Percentiles rank a stretch among this genome's conserved stretches.
phyloP scores from a whole-genome alignment of 768 basidiomycete genomes.

The Suillus sp. region DNA sequence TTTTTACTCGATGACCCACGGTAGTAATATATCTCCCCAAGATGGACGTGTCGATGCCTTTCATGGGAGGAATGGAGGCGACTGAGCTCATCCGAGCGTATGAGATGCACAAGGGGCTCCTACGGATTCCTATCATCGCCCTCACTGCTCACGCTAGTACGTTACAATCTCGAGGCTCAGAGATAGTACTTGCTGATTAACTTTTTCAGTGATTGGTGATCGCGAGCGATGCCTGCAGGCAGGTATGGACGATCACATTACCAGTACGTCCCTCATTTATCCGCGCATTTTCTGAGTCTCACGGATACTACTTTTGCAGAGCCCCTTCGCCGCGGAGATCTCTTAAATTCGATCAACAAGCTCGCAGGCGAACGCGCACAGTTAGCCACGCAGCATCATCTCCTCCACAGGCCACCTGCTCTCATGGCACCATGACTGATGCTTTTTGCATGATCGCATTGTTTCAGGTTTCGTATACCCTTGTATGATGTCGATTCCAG shows the following conservation, averaged over 20 bases:
- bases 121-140: constrained; percentile 90
- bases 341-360: constrained; percentile 81
- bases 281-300: neutral
- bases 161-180: constrained; percentile 34
- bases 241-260: constrained; percentile 85
- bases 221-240: constrained; percentile 74
- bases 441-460: constrained; percentile 6
- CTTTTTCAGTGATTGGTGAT: constrained; percentile 79
- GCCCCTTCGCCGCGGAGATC: constrained; percentile 76
- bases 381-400: constrained; percentile 32
- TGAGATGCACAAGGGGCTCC: constrained; percentile 70
- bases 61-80: constrained; percentile 99
- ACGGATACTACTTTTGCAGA: constrained; percentile 44
- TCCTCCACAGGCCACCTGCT: constrained; percentile 36
- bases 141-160: constrained; percentile 95
- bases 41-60: constrained; percentile 99
- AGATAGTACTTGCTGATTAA: constrained; percentile 13
- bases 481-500: constrained; percentile 5
- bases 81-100: constrained; percentile 88
- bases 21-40: constrained; percentile 31
- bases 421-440: constrained; percentile 27
- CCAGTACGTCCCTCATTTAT: constrained; percentile 54
- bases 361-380: constrained; percentile 67
- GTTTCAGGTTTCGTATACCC: constrained; percentile 4
- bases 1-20: constrained; percentile 2